phyloP scores from a whole-genome alignment of 108 stramenopile genomes.

The Fistulifera pelliculosa region DNA sequence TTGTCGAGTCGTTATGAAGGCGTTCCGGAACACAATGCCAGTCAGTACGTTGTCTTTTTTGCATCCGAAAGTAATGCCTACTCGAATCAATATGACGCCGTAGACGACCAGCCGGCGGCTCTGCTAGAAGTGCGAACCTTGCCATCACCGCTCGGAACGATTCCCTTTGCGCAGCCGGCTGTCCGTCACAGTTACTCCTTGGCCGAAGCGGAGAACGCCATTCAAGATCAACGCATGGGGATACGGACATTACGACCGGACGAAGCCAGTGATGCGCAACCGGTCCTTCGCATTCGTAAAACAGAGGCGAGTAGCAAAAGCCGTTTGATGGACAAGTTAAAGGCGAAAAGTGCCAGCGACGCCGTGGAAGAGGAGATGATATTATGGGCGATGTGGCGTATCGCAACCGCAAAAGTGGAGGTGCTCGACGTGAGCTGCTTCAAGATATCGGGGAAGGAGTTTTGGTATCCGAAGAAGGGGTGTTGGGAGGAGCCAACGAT shows the following conservation, averaged over 20 bases:
- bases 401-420: slow-evolving; percentile 39
- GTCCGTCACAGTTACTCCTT: slow-evolving; percentile 46
- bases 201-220: slow-evolving; percentile 71
- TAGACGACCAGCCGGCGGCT: slow-evolving; percentile 5
- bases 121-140: slow-evolving; percentile 36
- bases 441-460: slow-evolving; percentile 51
- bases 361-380: slow-evolving; percentile 70
- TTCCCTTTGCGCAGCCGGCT: slow-evolving; percentile 71
- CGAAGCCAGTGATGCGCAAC: neutral
- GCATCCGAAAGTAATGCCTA: neutral
- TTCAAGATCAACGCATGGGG: slow-evolving; percentile 52
- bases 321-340: slow-evolving; percentile 5
- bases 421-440: slow-evolving; percentile 61
- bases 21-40: slow-evolving; percentile 60
- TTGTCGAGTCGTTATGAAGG: slow-evolving; percentile 62
- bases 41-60: slow-evolving; percentile 53
- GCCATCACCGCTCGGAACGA: slow-evolving; percentile 40
- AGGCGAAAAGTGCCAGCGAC: slow-evolving; percentile 16
- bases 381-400: slow-evolving; percentile 74
- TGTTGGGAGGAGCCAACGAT: slow-evolving; percentile 77
- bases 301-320: slow-evolving; percentile 1
- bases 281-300: neutral
- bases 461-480: slow-evolving; percentile 73
- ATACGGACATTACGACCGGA: slow-evolving; percentile 10
- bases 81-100: slow-evolving; percentile 5